Percentiles rank a stretch among this genome's conserved stretches.
phyloP scores from a whole-genome alignment of 805 yeast genomes.

The Wickerhamiella sorbophila region DNA sequence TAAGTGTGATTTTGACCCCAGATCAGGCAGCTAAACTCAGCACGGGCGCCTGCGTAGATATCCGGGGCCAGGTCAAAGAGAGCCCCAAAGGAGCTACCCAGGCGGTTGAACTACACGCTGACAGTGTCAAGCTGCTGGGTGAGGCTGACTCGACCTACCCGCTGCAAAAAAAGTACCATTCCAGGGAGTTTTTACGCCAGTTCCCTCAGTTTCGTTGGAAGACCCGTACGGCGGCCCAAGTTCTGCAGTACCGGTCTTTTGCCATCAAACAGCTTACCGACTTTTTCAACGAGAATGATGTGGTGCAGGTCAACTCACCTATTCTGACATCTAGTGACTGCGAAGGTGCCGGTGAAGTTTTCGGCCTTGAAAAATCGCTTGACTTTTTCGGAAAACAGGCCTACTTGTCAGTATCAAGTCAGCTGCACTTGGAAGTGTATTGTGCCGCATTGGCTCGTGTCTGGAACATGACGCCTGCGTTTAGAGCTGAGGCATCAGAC shows the following conservation, averaged over 20 bases:
- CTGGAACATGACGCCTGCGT: constrained; percentile 84
- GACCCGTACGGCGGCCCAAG: constrained; percentile 46
- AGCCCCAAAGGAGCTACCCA: constrained; percentile 35
- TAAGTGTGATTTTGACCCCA: constrained; percentile 39
- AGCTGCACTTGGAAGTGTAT: constrained; percentile 73
- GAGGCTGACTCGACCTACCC: constrained; percentile 54
- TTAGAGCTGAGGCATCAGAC: constrained; percentile 84
- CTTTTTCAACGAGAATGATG: constrained; percentile 41
- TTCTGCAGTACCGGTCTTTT: constrained; percentile 58
- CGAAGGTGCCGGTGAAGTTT: constrained; percentile 95
- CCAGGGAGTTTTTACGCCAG: constrained; percentile 50
- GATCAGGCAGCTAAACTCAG: constrained; percentile 15
- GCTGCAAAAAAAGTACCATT: constrained; percentile 64
- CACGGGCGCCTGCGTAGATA: constrained; percentile 35
- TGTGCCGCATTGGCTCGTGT: constrained; percentile 63
- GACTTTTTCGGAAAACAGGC: constrained; percentile 45
- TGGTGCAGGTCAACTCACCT: constrained; percentile 73
- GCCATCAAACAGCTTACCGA: constrained; percentile 39
- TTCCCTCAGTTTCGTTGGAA: constrained; percentile 71
- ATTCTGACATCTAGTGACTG: constrained; percentile 80
- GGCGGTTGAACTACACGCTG: constrained; percentile 35
- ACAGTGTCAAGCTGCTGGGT: constrained; percentile 39
- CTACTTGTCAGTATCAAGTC: constrained; percentile 80
- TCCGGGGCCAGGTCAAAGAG: constrained; percentile 32
- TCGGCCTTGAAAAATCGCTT: constrained; percentile 36